A percentile compares a stretch with the other conserved stretches of the same genome.
Conservation (phyloP, 257 asterid genomes). For the Forsythia viridissima region DNA sequence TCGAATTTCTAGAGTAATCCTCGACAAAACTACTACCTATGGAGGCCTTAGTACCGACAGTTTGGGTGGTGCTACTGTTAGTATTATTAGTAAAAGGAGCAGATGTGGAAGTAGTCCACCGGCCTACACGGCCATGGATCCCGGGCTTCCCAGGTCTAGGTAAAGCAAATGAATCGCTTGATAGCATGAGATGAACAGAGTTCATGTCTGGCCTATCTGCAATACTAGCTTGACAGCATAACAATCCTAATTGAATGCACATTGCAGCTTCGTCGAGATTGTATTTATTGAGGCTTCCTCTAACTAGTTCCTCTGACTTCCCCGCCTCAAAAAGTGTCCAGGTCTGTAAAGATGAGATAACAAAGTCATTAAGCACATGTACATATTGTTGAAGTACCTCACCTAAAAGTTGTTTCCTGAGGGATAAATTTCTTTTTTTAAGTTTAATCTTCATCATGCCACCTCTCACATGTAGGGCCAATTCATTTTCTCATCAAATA, state of each 20-base stretch:
- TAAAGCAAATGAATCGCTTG: conserved; percentile 62
- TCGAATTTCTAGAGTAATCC: conserved; percentile 78
- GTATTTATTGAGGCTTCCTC: conserved; percentile 42
- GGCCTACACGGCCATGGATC: conserved; percentile 64
- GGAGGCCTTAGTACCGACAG: conserved; percentile 43
- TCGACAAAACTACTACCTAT: conserved; percentile 37
- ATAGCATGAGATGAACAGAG: conserved; percentile 55
- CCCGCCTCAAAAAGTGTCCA: conserved; percentile 58
- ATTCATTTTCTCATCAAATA: not conserved
- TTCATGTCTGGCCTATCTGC: conserved; percentile 78
- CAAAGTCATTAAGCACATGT: not conserved
- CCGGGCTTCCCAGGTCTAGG: conserved; percentile 81
- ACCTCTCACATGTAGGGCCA: not conserved
- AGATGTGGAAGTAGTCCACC: conserved; percentile 48
- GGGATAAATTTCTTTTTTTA: not conserved
- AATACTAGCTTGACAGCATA: conserved; percentile 79
- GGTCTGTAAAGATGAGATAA: conserved; percentile 41
- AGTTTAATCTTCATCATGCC: not conserved
- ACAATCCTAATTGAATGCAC: conserved; percentile 70
- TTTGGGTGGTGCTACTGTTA: conserved; percentile 35
- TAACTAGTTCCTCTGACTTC: conserved; percentile 53
- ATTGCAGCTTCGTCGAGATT: conserved; percentile 55
- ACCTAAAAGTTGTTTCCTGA: not conserved
- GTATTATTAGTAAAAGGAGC: conserved; percentile 50
- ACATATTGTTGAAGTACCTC: not conserved